Base-by-base conservation (phyloP, 345 rosid genomes). In the Atalantia buxifolia region DNA sequence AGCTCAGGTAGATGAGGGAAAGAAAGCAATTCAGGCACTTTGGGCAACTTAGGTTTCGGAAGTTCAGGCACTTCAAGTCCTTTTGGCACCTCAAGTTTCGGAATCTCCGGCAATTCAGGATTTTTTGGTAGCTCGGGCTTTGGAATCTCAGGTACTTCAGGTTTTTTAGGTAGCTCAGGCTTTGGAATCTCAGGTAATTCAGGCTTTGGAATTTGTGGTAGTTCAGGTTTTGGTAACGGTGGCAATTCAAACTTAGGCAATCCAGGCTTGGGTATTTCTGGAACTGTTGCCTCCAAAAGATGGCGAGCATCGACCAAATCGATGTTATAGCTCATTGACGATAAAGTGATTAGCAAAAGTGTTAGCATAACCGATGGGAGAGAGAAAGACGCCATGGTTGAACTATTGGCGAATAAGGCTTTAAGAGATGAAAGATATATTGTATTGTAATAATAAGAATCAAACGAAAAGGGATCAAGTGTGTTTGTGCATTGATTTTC, bases 261-360 rank as follows among this genome's bases (percentile, higher is more conserved):
- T 18, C 5, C 56, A 18, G 19, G 38, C 68, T 64, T 30, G 19
- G 72, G 71, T 68, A 72, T 22, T 6, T 86, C 80, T 1, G 84
- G 83, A 22, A 4, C 13, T 24, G 27, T 6, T 33, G 59, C 56
- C 36, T 72, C 81, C 13, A 72, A 1, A 53, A 79, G 81, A 53
- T 22, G 72, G 9, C 77, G 77, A 16, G 81, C 81, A 2, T 16
- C 66, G 28, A 70, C 70, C 21, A 70, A 27, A 4, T 33, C 48
- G 13, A 72, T 25, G 28, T 42, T 35, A 21, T 35, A 27, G 64
- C 22, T 62, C 25, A 72, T 24, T 19, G 66, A 63, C 0, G 28
- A 62, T 31, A 56, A 42, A 35, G 21, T 22, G 40, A 79, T 65
- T 0, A 79, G 50, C 42, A 79, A 2, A 42, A 72, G 16, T 7